These are phyloP conservation scores for Macroventuria anomochaeta DNA, from an alignment of 2,329 filamentous ascomycete genomes.

Conservation along the genomic window DNA sequence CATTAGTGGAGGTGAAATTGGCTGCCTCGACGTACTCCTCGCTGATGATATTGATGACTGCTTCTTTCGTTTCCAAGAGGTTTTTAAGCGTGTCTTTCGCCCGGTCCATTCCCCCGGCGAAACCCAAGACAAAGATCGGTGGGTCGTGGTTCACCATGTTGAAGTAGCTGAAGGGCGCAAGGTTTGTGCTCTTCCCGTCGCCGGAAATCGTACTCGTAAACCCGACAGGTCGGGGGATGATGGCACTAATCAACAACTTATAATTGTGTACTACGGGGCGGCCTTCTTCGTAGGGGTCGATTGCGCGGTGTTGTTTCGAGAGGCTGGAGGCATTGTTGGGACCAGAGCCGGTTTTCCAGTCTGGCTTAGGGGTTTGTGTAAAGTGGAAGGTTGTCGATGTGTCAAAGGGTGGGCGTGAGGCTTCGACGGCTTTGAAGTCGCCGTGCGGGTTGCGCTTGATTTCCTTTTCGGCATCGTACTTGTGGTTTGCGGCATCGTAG, in stretches of 20 bases:
- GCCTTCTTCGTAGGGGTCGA: constrained; percentile 78
- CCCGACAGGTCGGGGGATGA: constrained; percentile 82
- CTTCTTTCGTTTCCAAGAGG: constrained; percentile 73
- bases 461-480: constrained; percentile 53
- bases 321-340: constrained; percentile 64
- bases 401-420: constrained; percentile 68
- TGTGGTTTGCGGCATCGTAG: constrained; percentile 30
- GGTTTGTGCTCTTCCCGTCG: constrained; percentile 72
- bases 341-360: constrained; percentile 71
- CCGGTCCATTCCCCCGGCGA: constrained; percentile 61
- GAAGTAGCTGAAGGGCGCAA: constrained; percentile 89
- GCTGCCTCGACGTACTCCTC: constrained; percentile 88
- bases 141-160: constrained; percentile 85
- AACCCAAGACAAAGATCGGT: constrained; percentile 76
- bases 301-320: constrained; percentile 70
- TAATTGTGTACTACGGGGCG: constrained; percentile 78
- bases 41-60: constrained; percentile 80
- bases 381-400: constrained; percentile 56
- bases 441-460: constrained; percentile 71
- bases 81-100: constrained; percentile 84
- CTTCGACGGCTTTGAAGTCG: constrained; percentile 77
- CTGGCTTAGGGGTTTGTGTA: constrained; percentile 68
- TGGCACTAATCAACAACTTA: constrained; percentile 84
- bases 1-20: constrained; percentile 79
- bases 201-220: constrained; percentile 64